Evolutionary conservation across 768 basidiomycete genomes (phyloP), one percentile per base, ranked within the genome.

Genomic region (Xerocomellus chrysenteron): DNA sequence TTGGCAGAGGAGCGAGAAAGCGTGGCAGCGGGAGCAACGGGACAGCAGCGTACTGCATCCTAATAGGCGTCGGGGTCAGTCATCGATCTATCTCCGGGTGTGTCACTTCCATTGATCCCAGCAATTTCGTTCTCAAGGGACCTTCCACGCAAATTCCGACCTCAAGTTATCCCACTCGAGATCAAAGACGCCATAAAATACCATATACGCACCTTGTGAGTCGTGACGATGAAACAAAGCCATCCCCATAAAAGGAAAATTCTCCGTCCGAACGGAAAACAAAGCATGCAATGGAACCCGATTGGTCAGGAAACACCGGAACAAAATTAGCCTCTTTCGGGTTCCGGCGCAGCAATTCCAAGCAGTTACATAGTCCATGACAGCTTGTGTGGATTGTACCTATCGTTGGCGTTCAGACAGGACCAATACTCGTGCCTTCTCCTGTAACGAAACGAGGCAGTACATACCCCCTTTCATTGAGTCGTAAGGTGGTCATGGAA

Each of bases 11-110:
- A 35, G 37, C 35, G 10, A 1, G 47, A 19, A 30, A 24, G 46
- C 35, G 46, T 40, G 40, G 44, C 12, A 30, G 41, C 36, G 49
- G 55, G 40, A 47, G 33, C 12, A 54, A 43, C 28, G 56, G 62
- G 21, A 36, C 30, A 19, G 46, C 33, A 47, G 57, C 30, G 30
- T 30, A 39, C 9, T 14, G 17, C 57, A 66, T 52, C 54, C 41
- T 63, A 62, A 60, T 63, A 65, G 42, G 40, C 56, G 45, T 66
- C 55, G 45, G 54, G 54, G 54, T 24, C 7, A 42, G 17, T 5
- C 8, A 42, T 49, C 54, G 47, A 44, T 21, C 24, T 55, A 55
- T 43, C 54, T 44, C 54, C 54, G 54, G 43, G 35, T 52, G 55
- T 60, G 53, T 58, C 57, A 58, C 55, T 51, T 30, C 30, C 47